A percentile compares a stretch with the other conserved stretches of the same genome.
Conservation (phyloP, 164 flowering plant species). For the Litsea cubeba region DNA sequence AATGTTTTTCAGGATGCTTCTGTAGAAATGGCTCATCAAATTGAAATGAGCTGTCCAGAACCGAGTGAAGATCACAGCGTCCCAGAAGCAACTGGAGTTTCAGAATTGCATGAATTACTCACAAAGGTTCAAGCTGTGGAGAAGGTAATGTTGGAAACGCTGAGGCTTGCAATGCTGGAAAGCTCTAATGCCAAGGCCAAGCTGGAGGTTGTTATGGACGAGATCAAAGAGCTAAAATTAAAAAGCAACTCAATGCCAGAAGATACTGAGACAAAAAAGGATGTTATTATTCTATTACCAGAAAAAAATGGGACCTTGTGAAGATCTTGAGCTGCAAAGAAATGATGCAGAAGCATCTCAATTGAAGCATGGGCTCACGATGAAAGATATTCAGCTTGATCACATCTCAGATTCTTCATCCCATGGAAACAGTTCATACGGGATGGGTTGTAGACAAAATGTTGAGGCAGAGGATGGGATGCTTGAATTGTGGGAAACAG, state of each 20-base stretch:
- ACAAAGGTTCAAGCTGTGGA: constrained; percentile 52
- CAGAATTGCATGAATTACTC: constrained; percentile 51
- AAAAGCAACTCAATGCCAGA: constrained; percentile 6
- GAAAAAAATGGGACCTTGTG: constrained; percentile 12
- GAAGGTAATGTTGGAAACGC: constrained; percentile 37
- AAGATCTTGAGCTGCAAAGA: constrained; percentile 18
- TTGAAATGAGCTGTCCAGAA: constrained; percentile 10
- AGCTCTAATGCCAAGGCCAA: constrained; percentile 15
- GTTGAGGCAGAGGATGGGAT: constrained; percentile 45
- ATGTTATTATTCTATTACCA: constrained; percentile 1
- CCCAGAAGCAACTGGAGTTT: constrained; percentile 23
- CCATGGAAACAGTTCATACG: constrained; percentile 11
- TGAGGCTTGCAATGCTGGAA: constrained; percentile 27
- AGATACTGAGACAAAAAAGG: constrained; percentile 12
- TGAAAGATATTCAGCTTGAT: constrained; percentile 89
- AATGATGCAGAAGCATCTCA: constrained; percentile 27
- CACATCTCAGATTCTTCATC: constrained; percentile 47
- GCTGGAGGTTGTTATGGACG: constrained; percentile 25
- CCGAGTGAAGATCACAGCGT: constrained; percentile 13
- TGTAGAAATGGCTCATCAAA: constrained; percentile 2
- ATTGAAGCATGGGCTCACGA: constrained; percentile 22
- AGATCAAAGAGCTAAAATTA: constrained; percentile 29
- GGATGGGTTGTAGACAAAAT: constrained; percentile 20
- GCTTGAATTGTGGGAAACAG: constrained; percentile 68
- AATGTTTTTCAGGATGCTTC: constrained; percentile 9